Evolutionary conservation across 805 yeast genomes (phyloP).

Genomic region (Candida tibetensis): DNA sequence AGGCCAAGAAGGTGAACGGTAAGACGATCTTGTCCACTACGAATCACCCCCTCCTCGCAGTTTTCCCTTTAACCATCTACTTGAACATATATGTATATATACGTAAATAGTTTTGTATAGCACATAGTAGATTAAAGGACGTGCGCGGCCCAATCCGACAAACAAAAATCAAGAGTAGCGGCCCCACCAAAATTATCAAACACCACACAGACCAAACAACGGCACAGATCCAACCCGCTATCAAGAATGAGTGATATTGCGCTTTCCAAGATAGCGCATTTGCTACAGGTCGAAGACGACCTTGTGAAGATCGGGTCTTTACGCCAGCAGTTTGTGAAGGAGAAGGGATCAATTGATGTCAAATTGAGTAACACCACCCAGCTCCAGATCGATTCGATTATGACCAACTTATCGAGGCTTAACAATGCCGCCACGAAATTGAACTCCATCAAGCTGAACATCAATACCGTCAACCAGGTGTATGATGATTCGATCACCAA

Average conservation of each 20-base stretch:
- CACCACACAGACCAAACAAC: neutral
- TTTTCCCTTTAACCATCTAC: no score
- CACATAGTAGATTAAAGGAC: no score
- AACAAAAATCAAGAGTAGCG: no score
- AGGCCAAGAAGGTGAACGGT: no score
- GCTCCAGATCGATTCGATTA: constrained; percentile 56
- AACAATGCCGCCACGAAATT: constrained; percentile 40
- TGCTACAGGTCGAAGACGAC: constrained; percentile 49
- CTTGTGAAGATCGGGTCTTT: constrained; percentile 51
- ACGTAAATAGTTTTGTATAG: no score
- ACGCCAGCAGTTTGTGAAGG: constrained; percentile 57
- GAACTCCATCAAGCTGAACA: constrained; percentile 36
- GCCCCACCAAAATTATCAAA: no score
- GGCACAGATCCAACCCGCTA: neutral
- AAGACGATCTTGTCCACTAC: no score
- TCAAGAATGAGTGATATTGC: constrained; percentile 46
- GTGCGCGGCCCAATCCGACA: no score
- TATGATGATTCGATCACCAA: constrained; percentile 57
- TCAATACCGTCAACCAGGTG: constrained; percentile 46
- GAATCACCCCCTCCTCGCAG: no score
- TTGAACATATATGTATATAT: no score
- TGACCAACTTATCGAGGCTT: constrained; percentile 50
- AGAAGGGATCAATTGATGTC: constrained; percentile 70
- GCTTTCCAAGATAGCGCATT: constrained; percentile 35
- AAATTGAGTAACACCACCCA: constrained; percentile 72